A percentile compares a stretch with the other conserved stretches of the same genome.
phyloP scores from a whole-genome alignment of 768 basidiomycete species.

The Tulasnella sp. region DNA sequence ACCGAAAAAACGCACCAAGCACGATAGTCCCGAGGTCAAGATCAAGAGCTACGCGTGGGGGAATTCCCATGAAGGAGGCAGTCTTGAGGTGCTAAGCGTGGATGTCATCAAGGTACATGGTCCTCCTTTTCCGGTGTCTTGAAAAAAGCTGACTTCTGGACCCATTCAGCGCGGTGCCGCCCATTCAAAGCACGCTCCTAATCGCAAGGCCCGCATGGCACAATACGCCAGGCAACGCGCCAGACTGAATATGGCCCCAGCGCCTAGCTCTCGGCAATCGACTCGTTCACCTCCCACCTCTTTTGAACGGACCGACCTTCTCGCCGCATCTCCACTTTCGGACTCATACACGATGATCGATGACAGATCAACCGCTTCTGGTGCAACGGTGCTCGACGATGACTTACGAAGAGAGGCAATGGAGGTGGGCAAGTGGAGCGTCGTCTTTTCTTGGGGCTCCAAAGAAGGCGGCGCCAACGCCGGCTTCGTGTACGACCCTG shows the following conservation, averaged over 20 bases:
- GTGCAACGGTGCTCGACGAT: slow-evolving; percentile 11
- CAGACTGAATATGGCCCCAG: slow-evolving; percentile 18
- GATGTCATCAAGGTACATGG: slow-evolving; percentile 17
- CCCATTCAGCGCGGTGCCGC: slow-evolving; percentile 18
- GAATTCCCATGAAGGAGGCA: slow-evolving; percentile 20
- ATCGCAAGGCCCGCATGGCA: slow-evolving; percentile 21
- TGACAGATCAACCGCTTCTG: neutral
- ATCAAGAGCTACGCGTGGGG: slow-evolving; percentile 21
- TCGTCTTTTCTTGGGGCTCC: slow-evolving; percentile 11
- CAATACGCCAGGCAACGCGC: slow-evolving; percentile 22
- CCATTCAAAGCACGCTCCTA: slow-evolving; percentile 19
- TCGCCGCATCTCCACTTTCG: neutral
- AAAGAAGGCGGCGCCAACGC: neutral
- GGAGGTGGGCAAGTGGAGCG: slow-evolving; percentile 21
- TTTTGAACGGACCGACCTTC: neutral
- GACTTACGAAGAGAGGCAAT: slow-evolving; percentile 12
- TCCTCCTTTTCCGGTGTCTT: neutral
- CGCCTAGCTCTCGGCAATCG: neutral
- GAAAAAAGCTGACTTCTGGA: neutral
- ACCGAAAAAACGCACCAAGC: neutral
- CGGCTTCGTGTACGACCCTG: slow-evolving; percentile 21
- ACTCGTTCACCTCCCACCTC: neutral
- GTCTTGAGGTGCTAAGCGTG: slow-evolving; percentile 13
- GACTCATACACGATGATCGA: slow-evolving; percentile 3
- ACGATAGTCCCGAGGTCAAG: neutral